These are phyloP conservation scores for Termitomyces sp. DNA, from an alignment of 768 basidiomycete genomes.

Conservation along the genomic window DNA sequence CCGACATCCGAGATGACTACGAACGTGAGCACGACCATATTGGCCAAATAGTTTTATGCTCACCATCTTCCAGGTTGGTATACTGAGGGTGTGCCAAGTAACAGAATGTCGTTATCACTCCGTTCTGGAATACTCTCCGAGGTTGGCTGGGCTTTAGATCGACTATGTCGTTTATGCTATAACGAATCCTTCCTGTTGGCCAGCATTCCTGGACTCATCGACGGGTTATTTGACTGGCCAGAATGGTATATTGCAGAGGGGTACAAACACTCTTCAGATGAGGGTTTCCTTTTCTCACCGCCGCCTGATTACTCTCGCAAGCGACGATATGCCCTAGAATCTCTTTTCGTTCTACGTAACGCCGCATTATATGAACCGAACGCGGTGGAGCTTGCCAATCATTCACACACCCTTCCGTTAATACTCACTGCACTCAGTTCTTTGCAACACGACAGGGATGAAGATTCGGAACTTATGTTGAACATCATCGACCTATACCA, in stretches of 20 bases:
- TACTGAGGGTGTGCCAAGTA: constrained; percentile 73
- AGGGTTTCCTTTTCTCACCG: constrained; percentile 51
- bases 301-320: constrained; percentile 47
- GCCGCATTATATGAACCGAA: constrained; percentile 69
- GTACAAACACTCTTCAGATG: constrained; percentile 40
- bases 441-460: constrained; percentile 58
- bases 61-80: constrained; percentile 63
- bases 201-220: constrained; percentile 73
- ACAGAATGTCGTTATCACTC: constrained; percentile 89
- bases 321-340: constrained; percentile 79
- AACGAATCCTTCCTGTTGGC: constrained; percentile 76
- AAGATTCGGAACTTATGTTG: constrained; percentile 69
- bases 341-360: constrained; percentile 85
- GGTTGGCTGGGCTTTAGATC: constrained; percentile 86
- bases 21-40: constrained; percentile 49
- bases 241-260: constrained; percentile 75
- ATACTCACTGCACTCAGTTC: constrained; percentile 63
- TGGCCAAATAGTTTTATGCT: constrained; percentile 5
- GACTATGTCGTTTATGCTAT: constrained; percentile 74
- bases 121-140: constrained; percentile 81
- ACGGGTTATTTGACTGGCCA: constrained; percentile 86
- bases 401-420: constrained; percentile 61
- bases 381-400: constrained; percentile 52
- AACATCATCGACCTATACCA: constrained; percentile 72
- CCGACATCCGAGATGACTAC: constrained; percentile 68